Evolutionary conservation across 306 rosid species (phyloP).

Genomic region (Rosa persica): DNA sequence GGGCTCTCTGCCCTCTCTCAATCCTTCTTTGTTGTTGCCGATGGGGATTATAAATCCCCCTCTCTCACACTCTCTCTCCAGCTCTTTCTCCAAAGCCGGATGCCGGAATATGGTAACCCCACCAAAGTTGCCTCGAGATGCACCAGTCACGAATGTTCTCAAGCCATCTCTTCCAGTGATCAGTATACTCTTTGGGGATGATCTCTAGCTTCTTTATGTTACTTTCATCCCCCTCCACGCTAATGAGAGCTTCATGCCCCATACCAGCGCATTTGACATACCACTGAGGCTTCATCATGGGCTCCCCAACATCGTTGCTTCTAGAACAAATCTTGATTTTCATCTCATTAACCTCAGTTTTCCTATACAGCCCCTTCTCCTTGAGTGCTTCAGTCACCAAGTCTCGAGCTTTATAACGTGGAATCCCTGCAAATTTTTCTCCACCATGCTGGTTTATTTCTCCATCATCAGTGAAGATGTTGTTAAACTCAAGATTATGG

Average conservation of each 20-base stretch:
- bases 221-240: constrained; percentile 40
- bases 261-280: constrained; percentile 62
- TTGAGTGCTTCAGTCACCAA: constrained; percentile 64
- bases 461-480: constrained; percentile 82
- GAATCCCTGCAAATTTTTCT: constrained; percentile 67
- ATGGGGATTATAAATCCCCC: too few relatives aligned
- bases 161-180: constrained; percentile 95
- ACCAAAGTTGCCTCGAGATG: constrained; percentile 93
- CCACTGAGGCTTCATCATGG: constrained; percentile 93
- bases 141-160: constrained; percentile 91
- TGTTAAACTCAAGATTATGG: constrained; percentile 73
- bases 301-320: constrained; percentile 88
- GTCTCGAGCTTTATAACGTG: constrained; percentile 74
- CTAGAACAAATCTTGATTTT: constrained; percentile 84
- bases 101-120: constrained; percentile 77
- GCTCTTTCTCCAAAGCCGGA: too few relatives aligned
- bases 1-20: too few relatives aligned
- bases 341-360: constrained; percentile 83
- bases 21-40: too few relatives aligned
- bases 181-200: constrained; percentile 77
- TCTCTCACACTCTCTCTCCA: too few relatives aligned
- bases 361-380: constrained; percentile 81
- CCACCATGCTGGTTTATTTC: constrained; percentile 83
- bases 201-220: constrained; percentile 56
- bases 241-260: constrained; percentile 60